These are phyloP conservation scores for Penicillium sp. DNA, from an alignment of 2,329 filamentous ascomycete species.

Conservation along the genomic window DNA sequence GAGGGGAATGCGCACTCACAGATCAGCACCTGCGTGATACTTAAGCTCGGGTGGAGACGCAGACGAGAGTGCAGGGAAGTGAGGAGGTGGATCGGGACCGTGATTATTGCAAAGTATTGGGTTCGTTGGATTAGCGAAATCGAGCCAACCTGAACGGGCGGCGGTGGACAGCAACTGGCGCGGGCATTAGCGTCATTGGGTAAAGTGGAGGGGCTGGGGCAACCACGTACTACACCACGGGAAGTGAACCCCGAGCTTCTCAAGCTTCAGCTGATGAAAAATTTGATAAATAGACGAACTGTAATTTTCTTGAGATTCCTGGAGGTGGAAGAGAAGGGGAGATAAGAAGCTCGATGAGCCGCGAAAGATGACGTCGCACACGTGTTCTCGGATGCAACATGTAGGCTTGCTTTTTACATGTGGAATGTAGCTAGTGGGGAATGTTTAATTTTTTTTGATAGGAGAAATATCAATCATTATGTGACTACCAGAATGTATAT, in stretches of 20 bases:
- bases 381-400: conserved; percentile 3
- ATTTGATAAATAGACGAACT: background rate
- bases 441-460: background rate
- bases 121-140: conserved; percentile 18
- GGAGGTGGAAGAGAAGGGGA: background rate
- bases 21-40: conserved; percentile 6
- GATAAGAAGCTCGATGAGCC: background rate
- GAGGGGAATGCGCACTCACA: conserved; percentile 19
- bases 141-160: conserved; percentile 18
- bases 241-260: background rate
- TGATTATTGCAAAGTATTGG: background rate
- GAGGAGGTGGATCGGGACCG: conserved; percentile 6
- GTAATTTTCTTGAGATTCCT: background rate
- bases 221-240: background rate
- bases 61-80: conserved; percentile 2
- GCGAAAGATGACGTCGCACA: conserved; percentile 20
- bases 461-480: background rate
- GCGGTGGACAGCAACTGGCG: conserved; percentile 18
- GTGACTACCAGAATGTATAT: background rate
- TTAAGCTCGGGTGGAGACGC: conserved; percentile 5
- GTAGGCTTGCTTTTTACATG: background rate
- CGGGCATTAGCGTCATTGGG: conserved; percentile 17
- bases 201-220: conserved; percentile 18
- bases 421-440: background rate
- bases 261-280: background rate